Percentiles rank a stretch among this genome's conserved stretches.
Evolutionary conservation across 1,139 yeast genomes (phyloP).

Genomic region (Zygosaccharomyces sapae): DNA sequence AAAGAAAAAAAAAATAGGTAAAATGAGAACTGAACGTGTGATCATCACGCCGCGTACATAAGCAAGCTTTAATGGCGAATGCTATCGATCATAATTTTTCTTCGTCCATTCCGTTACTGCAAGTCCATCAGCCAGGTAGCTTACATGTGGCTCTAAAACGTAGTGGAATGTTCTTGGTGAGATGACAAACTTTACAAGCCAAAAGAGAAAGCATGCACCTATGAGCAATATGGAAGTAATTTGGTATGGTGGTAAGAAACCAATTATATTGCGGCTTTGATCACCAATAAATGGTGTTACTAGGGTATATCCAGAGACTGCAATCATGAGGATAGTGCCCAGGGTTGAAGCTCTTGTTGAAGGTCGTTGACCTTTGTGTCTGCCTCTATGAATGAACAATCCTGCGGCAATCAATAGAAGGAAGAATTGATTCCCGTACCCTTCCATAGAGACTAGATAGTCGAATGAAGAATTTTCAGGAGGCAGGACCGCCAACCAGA

Average conservation of each 20-base stretch:
- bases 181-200: constrained; percentile 47
- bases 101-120: constrained; percentile 52
- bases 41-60: neutral
- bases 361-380: constrained; percentile 46
- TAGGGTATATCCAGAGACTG: constrained; percentile 42
- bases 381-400: constrained; percentile 45
- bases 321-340: constrained; percentile 44
- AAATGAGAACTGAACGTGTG: too few species aligned
- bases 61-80: neutral
- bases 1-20: too few species aligned
- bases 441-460: constrained; percentile 55
- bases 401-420: constrained; percentile 50
- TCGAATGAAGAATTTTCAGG: constrained; percentile 53
- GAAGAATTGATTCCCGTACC: constrained; percentile 52
- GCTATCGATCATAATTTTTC: constrained; percentile 10
- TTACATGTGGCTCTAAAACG: constrained; percentile 40
- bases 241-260: constrained; percentile 53
- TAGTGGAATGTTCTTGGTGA: constrained; percentile 47
- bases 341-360: constrained; percentile 47
- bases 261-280: constrained; percentile 43
- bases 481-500: constrained; percentile 43
- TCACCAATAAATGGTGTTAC: constrained; percentile 47
- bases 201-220: constrained; percentile 41
- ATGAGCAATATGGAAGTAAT: constrained; percentile 40
- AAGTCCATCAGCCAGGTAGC: constrained; percentile 51